Evolutionary conservation across 148 eudicot species (phyloP).

Genomic region (Dysphania ambrosioides): DNA sequence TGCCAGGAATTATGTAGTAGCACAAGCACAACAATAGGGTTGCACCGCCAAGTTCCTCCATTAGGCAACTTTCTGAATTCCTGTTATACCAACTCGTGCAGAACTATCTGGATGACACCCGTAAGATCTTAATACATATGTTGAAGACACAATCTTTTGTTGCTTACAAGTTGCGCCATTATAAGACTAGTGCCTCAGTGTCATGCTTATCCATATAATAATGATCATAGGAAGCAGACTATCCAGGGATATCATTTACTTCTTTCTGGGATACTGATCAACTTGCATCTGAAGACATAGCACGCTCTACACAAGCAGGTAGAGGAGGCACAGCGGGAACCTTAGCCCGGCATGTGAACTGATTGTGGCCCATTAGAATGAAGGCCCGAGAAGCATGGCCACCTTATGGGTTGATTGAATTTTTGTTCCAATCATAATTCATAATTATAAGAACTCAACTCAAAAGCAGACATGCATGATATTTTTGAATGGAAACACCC

Average conservation of each 20-base stretch:
- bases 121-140: background rate
- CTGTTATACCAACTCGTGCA: slow-evolving; percentile 73
- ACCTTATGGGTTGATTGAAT: no score
- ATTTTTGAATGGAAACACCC: background rate
- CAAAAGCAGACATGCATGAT: no score
- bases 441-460: no score
- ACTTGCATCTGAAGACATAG: background rate
- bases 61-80: slow-evolving; percentile 80
- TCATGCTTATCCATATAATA: background rate
- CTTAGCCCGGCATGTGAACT: background rate
- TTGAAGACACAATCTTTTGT: background rate
- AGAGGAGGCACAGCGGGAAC: background rate
- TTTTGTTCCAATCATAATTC: background rate
- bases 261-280: background rate
- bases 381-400: background rate
- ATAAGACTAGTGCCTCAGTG: background rate
- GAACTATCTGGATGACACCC: slow-evolving; percentile 49
- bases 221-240: background rate
- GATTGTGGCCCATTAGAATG: background rate
- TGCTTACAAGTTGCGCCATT: background rate
- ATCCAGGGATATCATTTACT: background rate
- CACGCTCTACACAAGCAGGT: background rate
- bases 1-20: slow-evolving; percentile 55
- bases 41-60: slow-evolving; percentile 61
- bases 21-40: slow-evolving; percentile 71